Evolutionary conservation across 495 filamentous ascomycete genomes (phyloP).

Genomic region (Parathielavia hyrcaniae): DNA sequence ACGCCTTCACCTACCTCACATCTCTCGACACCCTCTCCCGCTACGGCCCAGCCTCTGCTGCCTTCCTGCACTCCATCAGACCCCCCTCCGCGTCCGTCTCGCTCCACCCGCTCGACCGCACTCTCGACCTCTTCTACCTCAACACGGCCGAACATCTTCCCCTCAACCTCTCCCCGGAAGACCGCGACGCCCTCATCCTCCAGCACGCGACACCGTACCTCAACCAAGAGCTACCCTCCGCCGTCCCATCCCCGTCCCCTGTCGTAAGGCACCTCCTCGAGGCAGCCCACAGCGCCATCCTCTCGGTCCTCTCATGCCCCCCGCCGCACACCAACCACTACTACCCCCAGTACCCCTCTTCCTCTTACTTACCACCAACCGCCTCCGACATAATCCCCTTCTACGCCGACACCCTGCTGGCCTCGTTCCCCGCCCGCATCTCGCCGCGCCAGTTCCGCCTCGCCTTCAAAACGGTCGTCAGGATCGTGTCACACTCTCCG

Average conservation of each 20-base stretch:
- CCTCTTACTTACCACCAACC: conserved; percentile 47
- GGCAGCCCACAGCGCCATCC: conserved; percentile 79
- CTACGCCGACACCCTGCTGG: conserved; percentile 79
- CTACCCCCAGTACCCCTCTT: no score
- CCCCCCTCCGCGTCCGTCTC: conserved; percentile 59
- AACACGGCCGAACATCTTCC: conserved; percentile 86
- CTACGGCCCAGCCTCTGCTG: conserved; percentile 61
- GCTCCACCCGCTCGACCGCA: conserved; percentile 66
- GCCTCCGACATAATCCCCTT: conserved; percentile 64
- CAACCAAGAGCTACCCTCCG: conserved; percentile 24
- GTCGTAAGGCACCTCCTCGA: conserved; percentile 71
- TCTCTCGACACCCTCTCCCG: conserved; percentile 82
- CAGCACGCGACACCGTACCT: conserved; percentile 73
- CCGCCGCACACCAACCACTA: conserved; percentile 35
- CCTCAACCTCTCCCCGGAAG: conserved; percentile 54
- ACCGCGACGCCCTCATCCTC: conserved; percentile 68
- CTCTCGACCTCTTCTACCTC: conserved; percentile 83
- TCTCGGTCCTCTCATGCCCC: conserved; percentile 75
- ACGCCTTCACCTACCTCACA: conserved; percentile 77
- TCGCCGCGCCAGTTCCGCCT: conserved; percentile 87
- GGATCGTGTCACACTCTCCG: conserved; percentile 47
- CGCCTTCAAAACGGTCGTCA: conserved; percentile 83
- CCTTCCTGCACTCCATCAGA: conserved; percentile 62
- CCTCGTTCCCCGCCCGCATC: conserved; percentile 74
- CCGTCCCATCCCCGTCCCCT: conserved; percentile 23